Base-by-base conservation (phyloP, 768 basidiomycete species). In the Mycena metata region DNA sequence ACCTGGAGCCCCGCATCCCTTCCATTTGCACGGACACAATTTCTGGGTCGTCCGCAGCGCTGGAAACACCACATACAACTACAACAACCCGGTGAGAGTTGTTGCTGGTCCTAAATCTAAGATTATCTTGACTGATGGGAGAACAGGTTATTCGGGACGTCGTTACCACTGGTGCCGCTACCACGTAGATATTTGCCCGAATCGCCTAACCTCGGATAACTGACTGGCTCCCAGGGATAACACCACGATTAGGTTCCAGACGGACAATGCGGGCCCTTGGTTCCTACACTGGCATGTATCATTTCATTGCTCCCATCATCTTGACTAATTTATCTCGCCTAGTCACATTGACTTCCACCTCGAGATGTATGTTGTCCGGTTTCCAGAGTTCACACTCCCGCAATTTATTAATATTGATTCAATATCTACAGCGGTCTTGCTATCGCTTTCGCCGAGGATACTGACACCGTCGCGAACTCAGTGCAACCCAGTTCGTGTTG, bases 181-280 rank as follows among this genome's bases (percentile, higher is more conserved):
- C 46, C 4, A 56, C 58, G 69, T 66, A 33, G 8, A 33, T 3
- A 1, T 11, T 21, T 0, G 13, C 10, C 19, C 17, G 13, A 23
- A 19, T 46, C 11, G 13, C 30, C 12, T 15, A 35, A 5, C 9
- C 11, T 35, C 15, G n/a, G n/a, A 12, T 52, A 71, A 79, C 67
- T 80, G 24, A n/a, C n/a, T n/a, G 21, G 23, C 61, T 62, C n/a
- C 15, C 10, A 77, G 78, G 73, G 72, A 84, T 72, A 82, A 84
- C 46, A 82, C 82, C 3, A 66, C 65, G 35, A 77, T 90, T 51
- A 83, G 88, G 6, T 89, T 87, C 76, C 67, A 78, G n/a, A 88
- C 89, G 3, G 83, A 90, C 72, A 90, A 64, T 10, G 52, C 63
- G 30, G 63, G 63, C 35, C 63, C 63, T 17, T 66, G 66, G 59